A percentile compares a stretch with the other conserved stretches of the same genome.
Evolutionary conservation across 257 asterid genomes (phyloP).

Genomic region (Primulina tabacum): DNA sequence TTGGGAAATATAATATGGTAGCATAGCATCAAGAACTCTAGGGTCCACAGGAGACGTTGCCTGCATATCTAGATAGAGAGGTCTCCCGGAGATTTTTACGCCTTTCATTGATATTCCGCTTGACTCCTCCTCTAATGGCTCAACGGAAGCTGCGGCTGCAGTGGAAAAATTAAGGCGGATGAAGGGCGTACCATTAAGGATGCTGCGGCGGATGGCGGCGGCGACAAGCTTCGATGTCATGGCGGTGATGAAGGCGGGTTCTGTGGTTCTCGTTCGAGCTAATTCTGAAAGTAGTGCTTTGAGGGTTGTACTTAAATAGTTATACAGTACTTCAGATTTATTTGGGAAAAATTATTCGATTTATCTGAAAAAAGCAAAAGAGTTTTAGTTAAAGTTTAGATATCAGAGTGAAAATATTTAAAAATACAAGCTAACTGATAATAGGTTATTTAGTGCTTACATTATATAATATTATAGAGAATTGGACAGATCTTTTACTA

Average conservation of each 20-base stretch:
- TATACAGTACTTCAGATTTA: not conserved
- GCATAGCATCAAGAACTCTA: conserved; percentile 88
- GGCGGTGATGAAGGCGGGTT: not conserved
- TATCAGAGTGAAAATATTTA: too few relatives aligned
- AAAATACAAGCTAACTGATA: too few relatives aligned
- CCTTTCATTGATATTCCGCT: conserved; percentile 73
- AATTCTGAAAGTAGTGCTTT: not conserved
- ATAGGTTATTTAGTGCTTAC: too few relatives aligned
- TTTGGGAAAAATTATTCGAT: not conserved
- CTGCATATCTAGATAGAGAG: conserved; percentile 94
- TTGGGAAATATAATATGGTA: conserved; percentile 69
- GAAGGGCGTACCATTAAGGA: conserved; percentile 19
- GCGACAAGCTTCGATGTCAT: conserved; percentile 64
- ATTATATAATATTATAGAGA: too few relatives aligned
- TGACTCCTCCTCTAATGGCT: conserved; percentile 50
- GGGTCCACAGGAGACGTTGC: conserved; percentile 98
- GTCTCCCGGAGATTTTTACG: conserved; percentile 87
- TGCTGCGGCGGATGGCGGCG: conserved; percentile 53
- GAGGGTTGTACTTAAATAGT: conserved; percentile 16
- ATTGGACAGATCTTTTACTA: too few relatives aligned
- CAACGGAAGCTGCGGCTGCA: conserved; percentile 43
- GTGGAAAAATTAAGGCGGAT: conserved; percentile 40
- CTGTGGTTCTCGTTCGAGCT: not conserved
- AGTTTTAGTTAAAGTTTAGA: too few relatives aligned
- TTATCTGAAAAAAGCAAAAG: too few relatives aligned